Evolutionary conservation across 225 moss, liverwort and hornwort species (phyloP).

Genomic region (Climacium dendroides): DNA sequence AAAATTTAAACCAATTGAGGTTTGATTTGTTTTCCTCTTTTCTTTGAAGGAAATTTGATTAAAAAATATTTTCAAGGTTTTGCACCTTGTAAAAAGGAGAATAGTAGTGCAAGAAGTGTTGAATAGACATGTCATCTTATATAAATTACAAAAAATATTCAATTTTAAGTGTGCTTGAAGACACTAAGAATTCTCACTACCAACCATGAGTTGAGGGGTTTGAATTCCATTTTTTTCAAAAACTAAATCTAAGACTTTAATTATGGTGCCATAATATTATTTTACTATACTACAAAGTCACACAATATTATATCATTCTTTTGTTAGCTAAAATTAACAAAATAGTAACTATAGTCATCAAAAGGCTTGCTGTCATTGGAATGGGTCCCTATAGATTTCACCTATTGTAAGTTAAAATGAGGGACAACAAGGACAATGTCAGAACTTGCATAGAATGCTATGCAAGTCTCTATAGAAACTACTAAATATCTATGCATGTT

Average conservation of each 20-base stretch:
- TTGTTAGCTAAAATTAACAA: not conserved
- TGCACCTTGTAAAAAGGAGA: too few relatives aligned
- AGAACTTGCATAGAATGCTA: not conserved
- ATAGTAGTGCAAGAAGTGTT: not conserved
- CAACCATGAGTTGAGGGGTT: not conserved
- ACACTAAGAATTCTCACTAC: not conserved
- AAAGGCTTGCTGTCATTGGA: not conserved
- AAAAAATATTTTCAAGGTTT: not conserved
- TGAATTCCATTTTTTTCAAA: not conserved
- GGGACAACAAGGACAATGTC: not conserved
- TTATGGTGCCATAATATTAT: not conserved
- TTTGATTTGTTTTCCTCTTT: not conserved
- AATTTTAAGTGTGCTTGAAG: not conserved
- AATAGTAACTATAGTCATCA: not conserved
- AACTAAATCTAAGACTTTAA: not conserved
- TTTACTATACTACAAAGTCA: rapidly evolving
- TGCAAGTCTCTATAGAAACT: not conserved
- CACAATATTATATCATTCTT: not conserved
- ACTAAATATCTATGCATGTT: not conserved
- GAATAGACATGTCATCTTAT: not conserved
- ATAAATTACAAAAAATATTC: not conserved
- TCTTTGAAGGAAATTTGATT: not conserved
- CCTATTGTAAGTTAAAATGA: not conserved
- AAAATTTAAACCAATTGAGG: not conserved
- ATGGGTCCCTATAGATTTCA: not conserved